Evolutionary conservation across 1,284 basidiomycete genomes (phyloP), one percentile per base, ranked within the genome.

Genomic region (Cutaneotrichosporon sp.): DNA sequence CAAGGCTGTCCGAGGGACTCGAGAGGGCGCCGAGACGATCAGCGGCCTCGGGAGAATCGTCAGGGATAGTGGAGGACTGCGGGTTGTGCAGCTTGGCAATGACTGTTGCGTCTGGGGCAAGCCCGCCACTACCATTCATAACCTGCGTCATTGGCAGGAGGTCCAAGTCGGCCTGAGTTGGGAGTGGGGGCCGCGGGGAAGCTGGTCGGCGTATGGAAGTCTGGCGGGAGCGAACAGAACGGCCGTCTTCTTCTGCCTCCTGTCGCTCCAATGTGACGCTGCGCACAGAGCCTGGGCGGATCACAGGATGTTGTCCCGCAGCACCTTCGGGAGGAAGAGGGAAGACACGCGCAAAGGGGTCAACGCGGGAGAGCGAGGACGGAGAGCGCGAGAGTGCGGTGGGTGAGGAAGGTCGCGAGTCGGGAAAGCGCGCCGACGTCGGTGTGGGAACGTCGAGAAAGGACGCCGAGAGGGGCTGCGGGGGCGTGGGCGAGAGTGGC

Each of bases 281-380:
- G 26, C 49, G 51, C 10, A 59, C 51, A 0, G 58, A 59, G 45
- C 58, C 58, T 15, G 58, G 54, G 4, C 54, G 48, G 35, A 59
- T 59, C 4, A 45, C 21, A 9, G 58, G 54, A 2, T 38, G 46
- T 21, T 8, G 10, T 12, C 23, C 43, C 10, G 36, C 37, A 14
- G 17, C 14, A 15, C 20, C 37, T 39, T 18, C 14, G 4, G 49
- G 50, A 2, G 50, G 50, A 9, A 37, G 50, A 18, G 50, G 50
- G 17, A 51, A 51, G 43, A 51, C 43, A 8, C 50, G 50, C 8
- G 35, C 42, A 20, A 46, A 41, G 37, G 50, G 49, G 49, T 51
- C 49, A 9, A 30, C 34, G 15, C 46, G 46, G 17, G 34, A 21
- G 13, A 47, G 37, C 12, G 36, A 12, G 39, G 17, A 33, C 15